Evolutionary conservation across 2,329 filamentous ascomycete species (phyloP).

Genomic region (Cyanodermella asteris): DNA sequence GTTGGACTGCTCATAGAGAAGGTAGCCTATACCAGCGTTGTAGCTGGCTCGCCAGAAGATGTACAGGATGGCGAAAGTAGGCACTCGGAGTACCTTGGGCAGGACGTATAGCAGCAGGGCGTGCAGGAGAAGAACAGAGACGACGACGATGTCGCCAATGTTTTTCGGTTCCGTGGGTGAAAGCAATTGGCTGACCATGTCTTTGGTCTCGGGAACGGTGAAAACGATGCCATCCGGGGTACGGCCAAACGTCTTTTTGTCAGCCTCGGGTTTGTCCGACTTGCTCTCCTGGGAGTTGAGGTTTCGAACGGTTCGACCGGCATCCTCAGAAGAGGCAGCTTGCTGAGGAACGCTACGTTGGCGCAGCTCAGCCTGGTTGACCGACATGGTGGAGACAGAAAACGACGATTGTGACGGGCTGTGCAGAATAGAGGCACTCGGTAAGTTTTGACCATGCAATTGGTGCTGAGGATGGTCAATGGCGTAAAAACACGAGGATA

Average conservation of each 20-base stretch:
- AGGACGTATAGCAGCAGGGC: conserved; percentile 53
- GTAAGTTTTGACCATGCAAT: no score
- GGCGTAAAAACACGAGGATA: no score
- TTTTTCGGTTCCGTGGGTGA: conserved; percentile 93
- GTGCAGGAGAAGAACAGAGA: conserved; percentile 55
- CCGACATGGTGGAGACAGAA: no score
- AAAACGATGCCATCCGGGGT: conserved; percentile 92
- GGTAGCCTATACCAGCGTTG: conserved; percentile 80
- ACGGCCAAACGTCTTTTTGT: conserved; percentile 69
- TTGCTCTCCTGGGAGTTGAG: conserved; percentile 28
- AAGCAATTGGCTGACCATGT: conserved; percentile 95
- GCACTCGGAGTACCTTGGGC: conserved; percentile 45
- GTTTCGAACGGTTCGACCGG: conserved; percentile 25
- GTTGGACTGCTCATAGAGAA: conserved; percentile 76
- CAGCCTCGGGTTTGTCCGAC: conserved; percentile 21
- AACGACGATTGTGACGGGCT: no score
- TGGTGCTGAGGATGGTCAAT: no score
- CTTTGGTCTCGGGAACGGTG: conserved; percentile 83
- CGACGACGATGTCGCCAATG: conserved; percentile 59
- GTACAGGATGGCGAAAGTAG: conserved; percentile 64
- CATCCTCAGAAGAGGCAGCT: conserved; percentile 16
- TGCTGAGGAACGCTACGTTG: conserved; percentile 21
- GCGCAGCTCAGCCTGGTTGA: conserved; percentile 21
- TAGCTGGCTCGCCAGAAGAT: conserved; percentile 83
- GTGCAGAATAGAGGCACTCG: no score